phyloP scores from a whole-genome alignment of 441 rosid species.

The Pelargonium exstipulatum region DNA sequence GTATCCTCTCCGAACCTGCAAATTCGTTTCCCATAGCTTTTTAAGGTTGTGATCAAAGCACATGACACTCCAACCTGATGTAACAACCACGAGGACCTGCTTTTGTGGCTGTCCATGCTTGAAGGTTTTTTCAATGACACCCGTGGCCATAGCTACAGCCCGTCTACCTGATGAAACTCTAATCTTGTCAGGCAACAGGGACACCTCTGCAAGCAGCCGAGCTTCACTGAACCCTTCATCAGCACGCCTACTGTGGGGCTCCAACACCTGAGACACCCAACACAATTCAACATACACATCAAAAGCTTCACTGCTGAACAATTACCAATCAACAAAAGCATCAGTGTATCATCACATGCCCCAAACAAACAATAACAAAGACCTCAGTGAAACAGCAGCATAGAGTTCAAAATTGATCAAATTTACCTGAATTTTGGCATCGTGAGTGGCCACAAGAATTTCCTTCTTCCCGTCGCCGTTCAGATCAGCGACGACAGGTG shows the following conservation, averaged over 20 bases:
- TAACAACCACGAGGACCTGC: slow-evolving; percentile 93
- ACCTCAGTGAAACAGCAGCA: background rate
- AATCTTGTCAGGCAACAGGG: slow-evolving; percentile 78
- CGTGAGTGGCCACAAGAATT: slow-evolving; percentile 69
- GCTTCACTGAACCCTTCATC: slow-evolving; percentile 93
- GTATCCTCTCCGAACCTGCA: slow-evolving; percentile 91
- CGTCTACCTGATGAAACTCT: slow-evolving; percentile 83
- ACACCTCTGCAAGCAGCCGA: slow-evolving; percentile 56
- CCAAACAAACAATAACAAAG: background rate
- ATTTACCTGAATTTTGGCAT: slow-evolving; percentile 45
- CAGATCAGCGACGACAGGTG: slow-evolving; percentile 82
- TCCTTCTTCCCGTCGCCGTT: slow-evolving; percentile 92
- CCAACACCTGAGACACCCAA: slow-evolving; percentile 51
- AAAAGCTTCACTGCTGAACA: too few species aligned
- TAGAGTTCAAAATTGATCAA: background rate
- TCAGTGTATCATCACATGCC: too few species aligned
- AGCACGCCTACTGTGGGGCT: slow-evolving; percentile 74
- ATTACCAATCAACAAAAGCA: too few species aligned
- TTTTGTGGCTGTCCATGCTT: slow-evolving; percentile 70
- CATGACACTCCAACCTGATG: slow-evolving; percentile 91
- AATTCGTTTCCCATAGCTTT: slow-evolving; percentile 84
- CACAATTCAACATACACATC: background rate
- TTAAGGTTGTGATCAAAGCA: slow-evolving; percentile 94
- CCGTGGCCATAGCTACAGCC: slow-evolving; percentile 92
- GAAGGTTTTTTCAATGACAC: slow-evolving; percentile 63